Base-by-base conservation (phyloP, 192 early-diverging fungal genomes). In the Coemansia sp. region DNA sequence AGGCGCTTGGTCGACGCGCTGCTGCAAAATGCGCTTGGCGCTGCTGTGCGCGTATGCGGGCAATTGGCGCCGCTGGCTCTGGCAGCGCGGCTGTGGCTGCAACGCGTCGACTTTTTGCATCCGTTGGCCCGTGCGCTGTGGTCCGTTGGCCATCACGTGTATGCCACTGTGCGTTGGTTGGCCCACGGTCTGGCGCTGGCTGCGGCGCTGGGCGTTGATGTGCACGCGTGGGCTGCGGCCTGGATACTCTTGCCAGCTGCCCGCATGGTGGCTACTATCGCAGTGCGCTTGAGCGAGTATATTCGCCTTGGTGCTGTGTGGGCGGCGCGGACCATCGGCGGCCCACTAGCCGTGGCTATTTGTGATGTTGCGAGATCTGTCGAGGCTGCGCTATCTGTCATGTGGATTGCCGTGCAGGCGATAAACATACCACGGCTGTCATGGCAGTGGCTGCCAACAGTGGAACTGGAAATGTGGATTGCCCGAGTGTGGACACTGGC, bases 1-100 rank as follows among this genome's bases (percentile, higher is more conserved):
- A 42, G 70, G 51, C 63, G 22, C 41, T 24, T 8, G 20, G 55
- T 47, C 10, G 74, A 75, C 51, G 42, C 38, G 52, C 52, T 59
- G 20, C 29, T 65, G 33, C 63, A 75, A 63, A 16, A 18, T 13
- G 51, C 46, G 2, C 31, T 29, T 0, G 65, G 44, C 31, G 18
- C 13, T 11, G 27, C 42, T 20, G 68, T 69, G 29, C 55, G 40
- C 15, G 29, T 43, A 8, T 46, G 43, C 41, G 29, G 55, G 13
- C 27, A 10, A 3, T 13, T 42, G 20, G 43, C 57, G 43, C 41
- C 44, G 13, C 12, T 69, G 2, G n/a, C 27, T 10, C 43, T 24
- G 55, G 38, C 22, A 8, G 54, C 29, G 18, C 38, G 40, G 29
- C 41, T 68, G 67, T 59, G 42, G 55, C 40, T 59, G 29, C 51